Evolutionary conservation across 805 yeast species (phyloP).

Genomic region (Tetrapisispora fleetii): DNA sequence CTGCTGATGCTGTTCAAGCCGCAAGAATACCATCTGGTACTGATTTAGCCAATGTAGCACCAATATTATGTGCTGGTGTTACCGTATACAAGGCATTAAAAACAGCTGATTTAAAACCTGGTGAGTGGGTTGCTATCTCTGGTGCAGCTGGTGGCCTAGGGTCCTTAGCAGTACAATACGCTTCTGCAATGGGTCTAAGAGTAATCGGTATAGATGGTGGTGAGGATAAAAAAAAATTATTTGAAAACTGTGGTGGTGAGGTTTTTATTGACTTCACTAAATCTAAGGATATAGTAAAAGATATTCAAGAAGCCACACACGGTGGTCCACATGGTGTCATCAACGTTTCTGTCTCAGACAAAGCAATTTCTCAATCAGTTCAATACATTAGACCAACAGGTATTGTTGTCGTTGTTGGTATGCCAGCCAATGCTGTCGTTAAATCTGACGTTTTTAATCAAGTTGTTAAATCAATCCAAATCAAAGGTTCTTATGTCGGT

Average conservation of each 20-base stretch:
- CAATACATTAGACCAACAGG: slow-evolving; percentile 55
- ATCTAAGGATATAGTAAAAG: slow-evolving; percentile 41
- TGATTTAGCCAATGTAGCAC: slow-evolving; percentile 63
- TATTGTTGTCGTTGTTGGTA: slow-evolving; percentile 60
- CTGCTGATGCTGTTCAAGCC: slow-evolving; percentile 80
- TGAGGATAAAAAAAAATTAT: slow-evolving; percentile 38
- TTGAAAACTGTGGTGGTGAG: slow-evolving; percentile 43
- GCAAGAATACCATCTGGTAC: slow-evolving; percentile 66
- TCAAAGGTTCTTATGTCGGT: slow-evolving; percentile 79
- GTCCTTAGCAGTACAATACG: slow-evolving; percentile 48
- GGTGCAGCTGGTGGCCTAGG: slow-evolving; percentile 62
- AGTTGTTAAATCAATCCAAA: slow-evolving; percentile 59
- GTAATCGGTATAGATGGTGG: slow-evolving; percentile 51
- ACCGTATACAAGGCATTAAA: slow-evolving; percentile 54
- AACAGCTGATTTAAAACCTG: slow-evolving; percentile 39
- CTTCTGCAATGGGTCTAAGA: slow-evolving; percentile 48
- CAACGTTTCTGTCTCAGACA: slow-evolving; percentile 58
- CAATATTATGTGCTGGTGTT: slow-evolving; percentile 53
- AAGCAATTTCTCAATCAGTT: slow-evolving; percentile 48
- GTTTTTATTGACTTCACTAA: slow-evolving; percentile 45
- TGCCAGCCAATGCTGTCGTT: slow-evolving; percentile 68
- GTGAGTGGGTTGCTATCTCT: slow-evolving; percentile 50
- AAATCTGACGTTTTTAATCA: slow-evolving; percentile 57
- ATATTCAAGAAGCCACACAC: slow-evolving; percentile 42
- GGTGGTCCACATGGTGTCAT: slow-evolving; percentile 71